Conservation (phyloP, 1,139 yeast genomes). For the Candida sanyaensis region DNA sequence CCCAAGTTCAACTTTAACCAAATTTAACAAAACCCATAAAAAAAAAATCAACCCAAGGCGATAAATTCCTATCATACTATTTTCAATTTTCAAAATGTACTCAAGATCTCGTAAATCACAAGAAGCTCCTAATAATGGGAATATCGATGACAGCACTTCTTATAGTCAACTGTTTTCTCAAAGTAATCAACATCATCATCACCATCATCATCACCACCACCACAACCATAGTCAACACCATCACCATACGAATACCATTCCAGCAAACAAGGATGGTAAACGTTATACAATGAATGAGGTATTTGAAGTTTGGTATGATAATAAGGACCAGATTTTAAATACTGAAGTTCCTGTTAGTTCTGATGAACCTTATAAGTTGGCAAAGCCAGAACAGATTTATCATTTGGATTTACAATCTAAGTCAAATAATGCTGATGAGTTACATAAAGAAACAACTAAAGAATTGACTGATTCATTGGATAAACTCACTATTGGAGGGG, state of each 20-base stretch:
- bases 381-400: slow-evolving; percentile 35
- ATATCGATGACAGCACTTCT: slow-evolving; percentile 9
- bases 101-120: slow-evolving; percentile 17
- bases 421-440: slow-evolving; percentile 2
- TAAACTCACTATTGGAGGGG: slow-evolving; percentile 11
- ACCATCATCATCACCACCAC: slow-evolving; percentile 6
- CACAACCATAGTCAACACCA: slow-evolving; percentile 14
- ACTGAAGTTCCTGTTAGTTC: slow-evolving; percentile 23
- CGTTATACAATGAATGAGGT: slow-evolving; percentile 55
- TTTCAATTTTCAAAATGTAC: slow-evolving; percentile 11
- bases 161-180: slow-evolving; percentile 6
- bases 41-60: background rate
- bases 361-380: slow-evolving; percentile 32
- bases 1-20: background rate
- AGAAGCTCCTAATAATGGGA: slow-evolving; percentile 13
- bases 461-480: slow-evolving; percentile 13
- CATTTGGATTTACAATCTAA: slow-evolving; percentile 34
- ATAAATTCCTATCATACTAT: background rate
- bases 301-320: slow-evolving; percentile 52
- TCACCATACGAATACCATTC: slow-evolving; percentile 32
- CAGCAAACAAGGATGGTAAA: slow-evolving; percentile 39
- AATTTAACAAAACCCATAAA: background rate
- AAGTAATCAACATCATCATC: slow-evolving; percentile 1
- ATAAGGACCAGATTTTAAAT: slow-evolving; percentile 37
- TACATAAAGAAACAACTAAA: background rate